A percentile compares a stretch with the other conserved stretches of the same genome.
These are phyloP conservation scores for Besnoitia besnoiti DNA, from an alignment of 169 alveolate genomes.

Conservation along the genomic window DNA sequence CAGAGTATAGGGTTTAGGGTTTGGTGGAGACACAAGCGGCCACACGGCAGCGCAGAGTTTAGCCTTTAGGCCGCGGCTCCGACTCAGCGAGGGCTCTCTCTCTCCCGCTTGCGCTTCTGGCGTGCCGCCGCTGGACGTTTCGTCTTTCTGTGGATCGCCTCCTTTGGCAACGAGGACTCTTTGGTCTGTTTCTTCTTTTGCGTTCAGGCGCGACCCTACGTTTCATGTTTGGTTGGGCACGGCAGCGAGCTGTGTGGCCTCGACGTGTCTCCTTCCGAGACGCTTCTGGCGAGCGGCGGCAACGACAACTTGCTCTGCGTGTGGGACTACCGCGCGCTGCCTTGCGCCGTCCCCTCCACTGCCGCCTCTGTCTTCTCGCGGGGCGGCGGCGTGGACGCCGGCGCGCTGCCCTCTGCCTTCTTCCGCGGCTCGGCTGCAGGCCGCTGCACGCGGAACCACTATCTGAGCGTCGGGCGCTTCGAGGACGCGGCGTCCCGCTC, in stretches of 20 bases:
- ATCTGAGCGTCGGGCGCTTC: no score
- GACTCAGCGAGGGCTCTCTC: background rate
- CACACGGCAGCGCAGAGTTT: background rate
- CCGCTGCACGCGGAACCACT: no score
- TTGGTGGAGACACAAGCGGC: background rate
- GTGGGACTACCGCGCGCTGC: slow-evolving; percentile 79
- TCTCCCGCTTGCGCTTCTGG: background rate
- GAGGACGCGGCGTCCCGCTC: no score
- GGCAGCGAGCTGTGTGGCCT: slow-evolving; percentile 74
- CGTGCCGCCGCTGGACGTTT: background rate
- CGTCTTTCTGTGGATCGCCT: background rate
- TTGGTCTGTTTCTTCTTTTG: background rate
- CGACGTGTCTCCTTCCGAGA: slow-evolving; percentile 70
- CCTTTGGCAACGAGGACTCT: background rate
- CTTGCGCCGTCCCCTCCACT: background rate
- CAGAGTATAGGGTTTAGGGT: background rate
- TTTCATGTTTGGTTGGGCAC: slow-evolving; percentile 54
- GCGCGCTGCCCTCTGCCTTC: no score
- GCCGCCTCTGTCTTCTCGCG: background rate
- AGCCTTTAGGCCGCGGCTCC: background rate
- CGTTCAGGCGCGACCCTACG: slow-evolving; percentile 1
- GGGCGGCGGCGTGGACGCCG: no score
- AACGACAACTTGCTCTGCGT: slow-evolving; percentile 94
- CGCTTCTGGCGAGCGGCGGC: slow-evolving; percentile 93
- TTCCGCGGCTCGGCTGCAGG: no score